Evolutionary conservation across 2,329 filamentous ascomycete genomes (phyloP).

Genomic region (Raffaelea albimanens): DNA sequence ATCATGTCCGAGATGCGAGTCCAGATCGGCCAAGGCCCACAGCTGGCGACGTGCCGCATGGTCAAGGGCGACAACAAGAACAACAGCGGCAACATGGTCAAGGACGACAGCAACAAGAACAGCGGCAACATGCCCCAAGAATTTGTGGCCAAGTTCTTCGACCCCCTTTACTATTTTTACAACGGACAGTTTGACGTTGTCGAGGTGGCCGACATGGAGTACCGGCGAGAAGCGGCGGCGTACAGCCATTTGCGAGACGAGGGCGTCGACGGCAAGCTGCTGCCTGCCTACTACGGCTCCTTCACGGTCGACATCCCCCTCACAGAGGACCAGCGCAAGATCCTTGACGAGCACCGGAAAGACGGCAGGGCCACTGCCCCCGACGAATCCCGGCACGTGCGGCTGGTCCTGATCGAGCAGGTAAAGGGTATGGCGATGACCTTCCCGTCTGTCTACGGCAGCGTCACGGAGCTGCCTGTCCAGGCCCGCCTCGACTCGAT

Average conservation of each 20-base stretch:
- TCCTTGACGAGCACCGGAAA: background rate
- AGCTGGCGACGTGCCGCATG: conserved; percentile 9
- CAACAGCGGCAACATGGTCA: background rate
- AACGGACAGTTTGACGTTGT: conserved; percentile 10
- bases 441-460: conserved; percentile 7
- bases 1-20: conserved; percentile 7
- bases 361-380: background rate
- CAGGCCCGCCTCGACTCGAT: conserved; percentile 7
- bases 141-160: conserved; percentile 13
- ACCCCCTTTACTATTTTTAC: conserved; percentile 13
- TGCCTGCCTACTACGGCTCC: conserved; percentile 10
- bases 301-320: conserved; percentile 9
- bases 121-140: background rate
- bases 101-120: background rate
- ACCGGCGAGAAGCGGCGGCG: conserved; percentile 10
- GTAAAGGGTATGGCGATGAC: conserved; percentile 8
- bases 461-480: conserved; percentile 2
- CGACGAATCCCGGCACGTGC: conserved; percentile 6
- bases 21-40: conserved; percentile 2
- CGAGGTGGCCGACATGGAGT: conserved; percentile 12
- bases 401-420: conserved; percentile 9
- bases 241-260: conserved; percentile 8
- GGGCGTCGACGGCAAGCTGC: conserved; percentile 9
- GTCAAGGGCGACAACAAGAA: too few species aligned
- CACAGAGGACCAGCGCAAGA: conserved; percentile 1